Evolutionary conservation across 2,329 filamentous ascomycete genomes (phyloP), one percentile per base, ranked within the genome.

Genomic region (Phaeomoniella chlamydospora): DNA sequence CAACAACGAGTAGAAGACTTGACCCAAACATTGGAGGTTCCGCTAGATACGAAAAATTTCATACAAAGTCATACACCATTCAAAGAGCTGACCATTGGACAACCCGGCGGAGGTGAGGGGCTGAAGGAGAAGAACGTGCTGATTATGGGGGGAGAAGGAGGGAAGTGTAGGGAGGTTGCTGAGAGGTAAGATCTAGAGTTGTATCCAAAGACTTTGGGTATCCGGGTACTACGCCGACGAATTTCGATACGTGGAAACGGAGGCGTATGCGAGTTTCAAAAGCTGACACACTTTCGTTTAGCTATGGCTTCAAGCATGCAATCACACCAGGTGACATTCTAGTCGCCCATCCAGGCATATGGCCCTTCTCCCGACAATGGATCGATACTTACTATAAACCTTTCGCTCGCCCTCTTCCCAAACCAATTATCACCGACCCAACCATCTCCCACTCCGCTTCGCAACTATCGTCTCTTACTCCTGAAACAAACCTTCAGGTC

Each of bases 31-130:
- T 68, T 92, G 4, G 64, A 70, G 16, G 63, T 86, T 2, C 58
- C 67, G 12, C 63, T 90, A 31, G 69, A 77, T 29, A 70, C 70
- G 11, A 71, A 70, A 42, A 78, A 80, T 56, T 85, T 93, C 50
- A 70, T 96, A 31, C 83, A 94, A 56, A 88, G 81, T 15, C 88
- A 98, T 58, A 94, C 88, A 0, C 90, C 88, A 0, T 90, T 90
- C 54, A 68, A 80, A 50, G 73, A 81, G 53, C 61, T 88, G 41
- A 64, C 80, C 26, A 61, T 73, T 68, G 16, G 61, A 72, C 31
- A 66, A 67, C 43, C 65, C 61, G 30, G n/a, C n/a, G 22, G 22
- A 26, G 22, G 22, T 9, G 53, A 61, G 18, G 57, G 64, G n/a
- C 50, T 77, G 29, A 61, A 64, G 31, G 62, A 78, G 43, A 77